Evolutionary conservation across 192 early-diverging fungal species (phyloP), one percentile per base, ranked within the genome.

Genomic region (Entomortierella chlamydospora): DNA sequence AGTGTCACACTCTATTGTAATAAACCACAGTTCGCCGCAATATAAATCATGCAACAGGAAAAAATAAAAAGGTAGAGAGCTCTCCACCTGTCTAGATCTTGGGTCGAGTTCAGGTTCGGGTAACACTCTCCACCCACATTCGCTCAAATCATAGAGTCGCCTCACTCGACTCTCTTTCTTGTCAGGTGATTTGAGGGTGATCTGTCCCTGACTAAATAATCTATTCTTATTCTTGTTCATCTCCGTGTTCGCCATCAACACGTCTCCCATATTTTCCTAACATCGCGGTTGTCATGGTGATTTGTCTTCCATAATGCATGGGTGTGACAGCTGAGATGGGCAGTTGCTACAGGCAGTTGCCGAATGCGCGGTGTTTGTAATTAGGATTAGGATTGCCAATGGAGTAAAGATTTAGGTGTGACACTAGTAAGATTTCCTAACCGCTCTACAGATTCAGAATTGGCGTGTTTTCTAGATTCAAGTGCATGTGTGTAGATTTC

Each of bases 91-190:
- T 47, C 30, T 50, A 11, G 42, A 62, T 43, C 47, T 29, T 50
- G 55, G 20, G 10, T 37, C 1, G 61, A 45, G 26, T 34, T 57
- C 61, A 43, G 61, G 26, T 34, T 57, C 61, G 54, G 31, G 26
- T 37, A 64, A 72, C 70, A 72, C 70, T 72, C 64, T 64, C 70
- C 70, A 23, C 64, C 70, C 2, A 45, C 70, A 64, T 57, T 26
- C 62, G 61, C n/a, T 72, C 61, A 53, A 72, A 72, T 18, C 55
- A 55, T 29, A 47, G 62, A 11, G 34, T 43, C 18, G 20, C 7
- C 34, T 59, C 30, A 33, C 25, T 47, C 52, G 25, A 10, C 23
- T 20, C 55, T 9, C 17, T 57, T 11, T 6, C 51, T 57, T 25
- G 2, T 47, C 11, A 57, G 64, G 39, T 23, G 42, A 55, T 47